Conservation (phyloP, 495 filamentous ascomycete species). For the Hypomontagnella monticulosa region DNA sequence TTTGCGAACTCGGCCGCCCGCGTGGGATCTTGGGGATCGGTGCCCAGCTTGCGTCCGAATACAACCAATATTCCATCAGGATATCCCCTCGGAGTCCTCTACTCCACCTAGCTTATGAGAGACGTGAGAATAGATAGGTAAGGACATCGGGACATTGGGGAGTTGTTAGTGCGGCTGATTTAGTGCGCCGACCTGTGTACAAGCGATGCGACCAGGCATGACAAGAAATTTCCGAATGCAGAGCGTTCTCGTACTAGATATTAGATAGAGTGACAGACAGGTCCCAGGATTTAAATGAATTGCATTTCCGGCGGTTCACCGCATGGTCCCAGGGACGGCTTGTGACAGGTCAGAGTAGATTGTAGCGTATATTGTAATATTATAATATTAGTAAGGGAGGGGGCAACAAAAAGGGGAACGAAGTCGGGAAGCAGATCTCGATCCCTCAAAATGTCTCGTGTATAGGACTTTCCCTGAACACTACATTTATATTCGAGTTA, state of each 20-base stretch:
- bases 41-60: conserved; percentile 57
- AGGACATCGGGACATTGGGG: conserved; percentile 3
- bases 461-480: conserved; percentile 22
- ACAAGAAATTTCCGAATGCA: background rate
- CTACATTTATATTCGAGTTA: conserved; percentile 6
- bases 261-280: conserved; percentile 15
- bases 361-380: no score
- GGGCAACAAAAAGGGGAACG: background rate
- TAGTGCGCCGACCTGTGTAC: conserved; percentile 9
- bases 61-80: conserved; percentile 48
- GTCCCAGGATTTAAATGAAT: conserved; percentile 35
- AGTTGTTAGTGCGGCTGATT: conserved; percentile 18
- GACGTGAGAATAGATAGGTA: conserved; percentile 8
- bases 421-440: conserved; percentile 37
- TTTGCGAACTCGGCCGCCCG: conserved; percentile 52
- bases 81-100: conserved; percentile 57
- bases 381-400: no score
- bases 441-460: conserved; percentile 33
- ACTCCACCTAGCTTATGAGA: conserved; percentile 6
- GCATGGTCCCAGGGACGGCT: conserved; percentile 17
- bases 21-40: conserved; percentile 43
- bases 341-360: conserved; percentile 18
- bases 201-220: background rate
- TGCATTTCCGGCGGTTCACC: conserved; percentile 16
- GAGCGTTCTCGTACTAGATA: conserved; percentile 19